A percentile compares a stretch with the other conserved stretches of the same genome.
These are phyloP conservation scores for Candida saitoana DNA, from an alignment of 805 yeast genomes.

Conservation along the genomic window DNA sequence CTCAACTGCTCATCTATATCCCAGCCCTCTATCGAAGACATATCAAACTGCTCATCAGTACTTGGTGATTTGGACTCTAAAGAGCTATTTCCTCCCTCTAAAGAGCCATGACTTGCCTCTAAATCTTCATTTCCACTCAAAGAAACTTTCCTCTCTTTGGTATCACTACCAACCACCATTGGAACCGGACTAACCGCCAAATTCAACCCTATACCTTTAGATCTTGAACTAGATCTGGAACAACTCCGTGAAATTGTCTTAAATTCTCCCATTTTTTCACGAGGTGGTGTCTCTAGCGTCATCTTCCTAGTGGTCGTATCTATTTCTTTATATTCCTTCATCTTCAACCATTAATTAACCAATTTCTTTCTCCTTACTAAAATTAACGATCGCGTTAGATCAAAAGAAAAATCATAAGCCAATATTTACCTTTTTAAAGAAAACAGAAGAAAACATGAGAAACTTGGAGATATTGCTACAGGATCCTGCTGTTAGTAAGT, in stretches of 20 bases:
- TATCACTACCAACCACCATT: no score
- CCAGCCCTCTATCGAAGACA: conserved; percentile 1
- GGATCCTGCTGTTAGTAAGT: conserved; percentile 1
- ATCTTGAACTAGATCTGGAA: conserved; percentile 11
- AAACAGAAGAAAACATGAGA: neutral
- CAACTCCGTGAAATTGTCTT: neutral
- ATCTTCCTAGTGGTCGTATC: no score
- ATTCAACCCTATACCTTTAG: conserved; percentile 31
- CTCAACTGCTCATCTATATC: conserved; percentile 56
- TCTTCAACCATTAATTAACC: no score
- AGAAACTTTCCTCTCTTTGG: neutral
- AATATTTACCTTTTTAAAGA: neutral
- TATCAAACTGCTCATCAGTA: neutral
- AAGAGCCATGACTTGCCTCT: neutral
- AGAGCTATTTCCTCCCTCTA: neutral
- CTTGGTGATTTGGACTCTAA: neutral
- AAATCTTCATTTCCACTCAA: neutral
- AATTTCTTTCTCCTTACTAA: no score
- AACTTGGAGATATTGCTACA: conserved; percentile 4
- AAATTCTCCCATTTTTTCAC: neutral
- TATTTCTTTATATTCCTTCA: no score
- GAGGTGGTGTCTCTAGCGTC: neutral
- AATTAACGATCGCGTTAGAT: neutral
- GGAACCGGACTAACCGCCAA: conserved; percentile 27
- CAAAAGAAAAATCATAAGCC: neutral